Conservation (phyloP, 805 yeast species). For the Zygosaccharomyces pseudorouxii region DNA sequence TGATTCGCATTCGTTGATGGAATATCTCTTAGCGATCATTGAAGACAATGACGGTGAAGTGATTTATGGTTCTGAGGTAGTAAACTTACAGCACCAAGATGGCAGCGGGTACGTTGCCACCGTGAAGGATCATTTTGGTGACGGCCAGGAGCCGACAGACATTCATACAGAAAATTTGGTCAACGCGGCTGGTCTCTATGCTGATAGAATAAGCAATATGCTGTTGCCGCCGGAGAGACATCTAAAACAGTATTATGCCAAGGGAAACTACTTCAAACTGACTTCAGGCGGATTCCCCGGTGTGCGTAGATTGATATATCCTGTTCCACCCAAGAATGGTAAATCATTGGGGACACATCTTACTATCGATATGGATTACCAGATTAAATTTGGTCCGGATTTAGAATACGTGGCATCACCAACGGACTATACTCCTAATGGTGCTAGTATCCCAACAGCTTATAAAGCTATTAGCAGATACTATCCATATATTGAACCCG, state of each 20-base stretch:
- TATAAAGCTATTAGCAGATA: constrained; percentile 54
- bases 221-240: constrained; percentile 60
- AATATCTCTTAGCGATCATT: constrained; percentile 49
- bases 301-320: constrained; percentile 61
- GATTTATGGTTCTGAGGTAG: constrained; percentile 58
- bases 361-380: constrained; percentile 77
- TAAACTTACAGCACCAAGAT: constrained; percentile 29
- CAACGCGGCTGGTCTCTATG: constrained; percentile 77
- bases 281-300: constrained; percentile 42
- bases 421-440: constrained; percentile 46
- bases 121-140: constrained; percentile 28
- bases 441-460: constrained; percentile 49
- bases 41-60: constrained; percentile 60
- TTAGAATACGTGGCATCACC: constrained; percentile 66
- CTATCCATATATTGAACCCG: constrained; percentile 52
- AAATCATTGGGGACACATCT: constrained; percentile 86
- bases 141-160: constrained; percentile 34
- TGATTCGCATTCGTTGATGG: constrained; percentile 73
- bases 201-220: constrained; percentile 66
- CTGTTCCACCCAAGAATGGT: constrained; percentile 66
- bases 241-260: constrained; percentile 61
- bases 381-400: constrained; percentile 83
- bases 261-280: constrained; percentile 75
- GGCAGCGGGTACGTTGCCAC: constrained; percentile 31
- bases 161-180: constrained; percentile 55